Evolutionary conservation across 108 stramenopile genomes (phyloP).

Genomic region (Mediolabrus comicus): DNA sequence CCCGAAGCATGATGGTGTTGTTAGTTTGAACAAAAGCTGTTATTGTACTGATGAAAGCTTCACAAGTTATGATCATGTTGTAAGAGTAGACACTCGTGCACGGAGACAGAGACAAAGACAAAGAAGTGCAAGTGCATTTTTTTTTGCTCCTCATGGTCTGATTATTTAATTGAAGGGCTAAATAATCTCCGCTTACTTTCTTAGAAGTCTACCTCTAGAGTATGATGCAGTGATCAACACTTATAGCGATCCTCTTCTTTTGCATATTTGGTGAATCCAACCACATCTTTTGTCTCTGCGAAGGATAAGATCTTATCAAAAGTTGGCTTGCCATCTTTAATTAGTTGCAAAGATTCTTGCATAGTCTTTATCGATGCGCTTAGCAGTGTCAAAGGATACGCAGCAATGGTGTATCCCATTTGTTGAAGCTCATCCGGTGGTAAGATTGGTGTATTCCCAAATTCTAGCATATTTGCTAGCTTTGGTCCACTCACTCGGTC

Average conservation of each 20-base stretch:
- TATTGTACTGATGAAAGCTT: no score
- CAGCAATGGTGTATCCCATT: slow-evolving; percentile 96
- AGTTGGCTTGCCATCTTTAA: slow-evolving; percentile 76
- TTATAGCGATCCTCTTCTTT: slow-evolving; percentile 74
- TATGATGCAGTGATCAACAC: slow-evolving; percentile 14
- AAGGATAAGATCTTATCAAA: slow-evolving; percentile 86
- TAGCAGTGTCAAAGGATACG: slow-evolving; percentile 93
- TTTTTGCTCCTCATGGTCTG: neutral
- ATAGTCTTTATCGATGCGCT: slow-evolving; percentile 94
- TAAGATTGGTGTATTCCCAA: slow-evolving; percentile 89
- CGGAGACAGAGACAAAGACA: neutral
- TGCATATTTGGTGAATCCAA: slow-evolving; percentile 81
- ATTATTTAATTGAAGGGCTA: neutral
- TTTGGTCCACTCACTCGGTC: slow-evolving; percentile 87
- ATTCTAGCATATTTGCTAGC: slow-evolving; percentile 95
- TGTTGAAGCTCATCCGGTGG: slow-evolving; percentile 80
- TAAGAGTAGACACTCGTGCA: neutral
- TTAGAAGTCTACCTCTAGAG: neutral
- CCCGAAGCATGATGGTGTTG: neutral
- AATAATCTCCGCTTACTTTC: neutral
- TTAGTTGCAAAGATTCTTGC: slow-evolving; percentile 73
- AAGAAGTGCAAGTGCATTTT: neutral
- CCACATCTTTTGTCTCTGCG: slow-evolving; percentile 82
- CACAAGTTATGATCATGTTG: neutral
- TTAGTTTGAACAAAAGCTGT: neutral